These are phyloP conservation scores for Rhizophagus clarus DNA, from an alignment of 192 early-diverging fungal genomes.

Conservation along the genomic window DNA sequence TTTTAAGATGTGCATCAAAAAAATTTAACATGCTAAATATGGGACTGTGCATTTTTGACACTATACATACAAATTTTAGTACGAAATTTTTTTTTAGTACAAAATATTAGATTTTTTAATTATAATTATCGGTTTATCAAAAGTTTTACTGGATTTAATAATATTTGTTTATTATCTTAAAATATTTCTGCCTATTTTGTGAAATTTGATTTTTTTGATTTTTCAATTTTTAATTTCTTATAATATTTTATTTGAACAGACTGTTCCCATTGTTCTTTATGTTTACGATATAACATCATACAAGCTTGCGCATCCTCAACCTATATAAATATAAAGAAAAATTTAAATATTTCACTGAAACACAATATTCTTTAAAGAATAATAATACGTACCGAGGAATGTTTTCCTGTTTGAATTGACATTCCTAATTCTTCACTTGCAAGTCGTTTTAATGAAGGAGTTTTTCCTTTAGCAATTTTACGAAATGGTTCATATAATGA, in stretches of 20 bases:
- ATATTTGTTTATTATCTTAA: too few relatives aligned
- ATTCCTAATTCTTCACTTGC: conserved; percentile 74
- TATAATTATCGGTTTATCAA: too few relatives aligned
- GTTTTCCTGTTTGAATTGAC: conserved; percentile 84
- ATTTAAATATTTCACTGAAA: too few relatives aligned
- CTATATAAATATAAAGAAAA: conserved; percentile 31
- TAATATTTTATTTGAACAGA: conserved; percentile 1
- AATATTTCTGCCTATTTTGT: too few relatives aligned
- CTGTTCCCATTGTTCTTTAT: conserved; percentile 82
- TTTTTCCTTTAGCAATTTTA: conserved; percentile 59
- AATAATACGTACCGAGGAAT: conserved; percentile 71
- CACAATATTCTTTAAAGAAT: background rate
- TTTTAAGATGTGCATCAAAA: too few relatives aligned
- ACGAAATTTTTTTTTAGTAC: too few relatives aligned
- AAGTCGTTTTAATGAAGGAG: conserved; percentile 74
- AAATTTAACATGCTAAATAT: too few relatives aligned
- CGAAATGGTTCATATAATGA: conserved; percentile 76
- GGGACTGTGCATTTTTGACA: too few relatives aligned
- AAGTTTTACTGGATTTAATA: too few relatives aligned
- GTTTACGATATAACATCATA: conserved; percentile 87
- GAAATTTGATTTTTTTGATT: too few relatives aligned
- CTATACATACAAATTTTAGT: too few relatives aligned
- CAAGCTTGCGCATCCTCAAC: conserved; percentile 87
- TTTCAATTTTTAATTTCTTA: background rate
- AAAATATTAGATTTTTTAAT: too few relatives aligned